Evolutionary conservation across 495 filamentous ascomycete species (phyloP), one percentile per base, ranked within the genome.

Genomic region (Penicillium canariense): DNA sequence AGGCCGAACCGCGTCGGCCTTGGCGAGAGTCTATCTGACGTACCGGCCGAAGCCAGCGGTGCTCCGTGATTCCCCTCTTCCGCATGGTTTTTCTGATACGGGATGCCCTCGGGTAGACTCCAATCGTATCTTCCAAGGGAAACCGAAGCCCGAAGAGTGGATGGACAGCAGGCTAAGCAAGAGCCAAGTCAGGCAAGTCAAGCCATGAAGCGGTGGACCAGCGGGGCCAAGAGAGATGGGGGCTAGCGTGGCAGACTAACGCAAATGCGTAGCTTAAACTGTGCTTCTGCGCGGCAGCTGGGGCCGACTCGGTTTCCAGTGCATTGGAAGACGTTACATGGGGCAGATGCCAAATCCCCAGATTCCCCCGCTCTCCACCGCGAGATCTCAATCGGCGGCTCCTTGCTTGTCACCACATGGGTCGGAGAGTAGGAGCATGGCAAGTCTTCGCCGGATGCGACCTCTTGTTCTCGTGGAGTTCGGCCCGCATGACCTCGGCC

Each of bases 1-100:
- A 43, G 23, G 22, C 42, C 42, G 52, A 54, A 15, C 32, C 52
- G 25, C 10, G 23, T 45, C 52, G 52, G 52, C 32, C 39, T 48
- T 5, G 7, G 20, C 20, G 15, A 32, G 23, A 23, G 6, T 42
- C 17, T 12, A 5, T 42, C 15, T 20, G 7, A 20, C n/a, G 1
- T 42, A 25, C 38, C 38, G 38, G 22, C 38, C 38, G 38, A 42
- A 42, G 38, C 38, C 38, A 42, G 22, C 38, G 9, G 20, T 4
- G 22, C 30, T 23, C 18, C 18, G 4, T 26, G 12, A 25, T 43
- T 26, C 20, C 2, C 3, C 35, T 17, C 35, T 18, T 9, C 2
- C 4, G 35, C 25, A 45, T 28, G 30, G 28, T 12, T 18, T 30
- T 15, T 23, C 15, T 36, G 1, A 30, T 22, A 25, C 28, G 15